phyloP scores from a whole-genome alignment of 352 stramenopile genomes.

The Pythium apleroticum region DNA sequence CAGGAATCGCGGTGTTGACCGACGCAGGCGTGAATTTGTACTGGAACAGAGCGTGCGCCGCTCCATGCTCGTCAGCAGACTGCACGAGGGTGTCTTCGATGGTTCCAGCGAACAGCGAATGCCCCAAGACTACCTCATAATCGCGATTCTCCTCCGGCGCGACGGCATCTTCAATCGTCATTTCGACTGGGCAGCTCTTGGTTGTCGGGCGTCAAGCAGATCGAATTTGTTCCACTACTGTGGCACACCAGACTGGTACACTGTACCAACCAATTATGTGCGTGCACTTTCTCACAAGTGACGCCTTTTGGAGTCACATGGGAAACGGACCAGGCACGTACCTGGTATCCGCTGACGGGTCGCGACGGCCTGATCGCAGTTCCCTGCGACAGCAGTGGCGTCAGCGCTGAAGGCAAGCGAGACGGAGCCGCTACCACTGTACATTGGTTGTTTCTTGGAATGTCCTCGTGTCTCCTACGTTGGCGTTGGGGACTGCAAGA shows the following conservation, averaged over 20 bases:
- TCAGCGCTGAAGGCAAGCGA: background rate
- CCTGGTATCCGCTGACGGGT: background rate
- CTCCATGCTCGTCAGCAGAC: background rate
- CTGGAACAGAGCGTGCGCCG: slow-evolving; percentile 59
- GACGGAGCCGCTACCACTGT: background rate
- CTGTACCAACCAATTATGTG: background rate
- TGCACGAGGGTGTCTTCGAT: background rate
- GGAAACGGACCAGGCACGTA: slow-evolving; percentile 19
- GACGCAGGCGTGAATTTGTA: slow-evolving; percentile 88
- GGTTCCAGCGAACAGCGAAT: slow-evolving; percentile 31
- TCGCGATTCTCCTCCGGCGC: slow-evolving; percentile 46
- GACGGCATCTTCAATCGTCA: slow-evolving; percentile 7
- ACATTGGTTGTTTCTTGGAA: background rate
- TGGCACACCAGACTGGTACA: slow-evolving; percentile 21
- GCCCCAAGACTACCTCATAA: slow-evolving; percentile 55
- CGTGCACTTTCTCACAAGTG: slow-evolving; percentile 2
- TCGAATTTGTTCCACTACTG: slow-evolving; percentile 1
- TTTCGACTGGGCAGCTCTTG: slow-evolving; percentile 7
- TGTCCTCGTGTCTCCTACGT: background rate
- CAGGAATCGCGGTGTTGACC: slow-evolving; percentile 59
- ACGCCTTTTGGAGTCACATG: background rate
- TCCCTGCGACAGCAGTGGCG: background rate
- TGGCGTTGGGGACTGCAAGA: slow-evolving; percentile 1
- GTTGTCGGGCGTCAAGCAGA: background rate
- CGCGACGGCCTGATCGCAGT: background rate